Evolutionary conservation across 257 asterid genomes (phyloP), one percentile per base, ranked within the genome.

Genomic region (Fraxinus pennsylvanica): DNA sequence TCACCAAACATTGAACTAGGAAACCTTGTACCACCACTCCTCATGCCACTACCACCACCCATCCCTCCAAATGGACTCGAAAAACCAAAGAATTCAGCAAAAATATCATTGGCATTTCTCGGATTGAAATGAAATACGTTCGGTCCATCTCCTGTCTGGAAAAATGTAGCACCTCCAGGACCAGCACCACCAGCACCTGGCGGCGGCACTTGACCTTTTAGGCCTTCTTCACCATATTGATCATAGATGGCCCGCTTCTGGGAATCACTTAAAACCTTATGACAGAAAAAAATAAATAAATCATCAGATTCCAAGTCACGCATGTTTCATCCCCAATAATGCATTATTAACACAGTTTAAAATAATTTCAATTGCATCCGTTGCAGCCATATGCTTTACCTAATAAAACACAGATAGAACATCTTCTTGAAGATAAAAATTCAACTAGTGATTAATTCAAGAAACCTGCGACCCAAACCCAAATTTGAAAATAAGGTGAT

Each of bases 151-250:
- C 96, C 97, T 0, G 94, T 74, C 54, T 88, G 94, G 86, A 89
- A 94, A 86, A 71, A 92, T 3, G 98, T 81, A 9, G 92, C 82
- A 0, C 97, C 97, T 32, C 91, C 93, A 12, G 84, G 84, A 9
- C 94, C 96, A 27, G 82, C 80, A 1, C 74, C 78, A 27, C 74
- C 89, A 1, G 91, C 84, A 9, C 82, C 88, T 0, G 91, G 97
- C 3, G 97, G 92, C 68, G 98, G 98, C 79, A 87, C 89, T 83
- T 89, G 94, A 2, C 97, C 98, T 81, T 94, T 94, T 5, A 92
- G 87, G 6, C 97, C 97, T 84, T 94, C 98, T 86, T 94, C 98
- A 14, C 97, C 98, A 19, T 90, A 94, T 76, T 92, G 96, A 71
- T 94, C 97, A 76, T 94, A 94, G 4, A 94, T 52, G n/a, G 90